Evolutionary conservation across 441 rosid species (phyloP), one percentile per base, ranked within the genome.

Genomic region (Heliophila coronopifolia): DNA sequence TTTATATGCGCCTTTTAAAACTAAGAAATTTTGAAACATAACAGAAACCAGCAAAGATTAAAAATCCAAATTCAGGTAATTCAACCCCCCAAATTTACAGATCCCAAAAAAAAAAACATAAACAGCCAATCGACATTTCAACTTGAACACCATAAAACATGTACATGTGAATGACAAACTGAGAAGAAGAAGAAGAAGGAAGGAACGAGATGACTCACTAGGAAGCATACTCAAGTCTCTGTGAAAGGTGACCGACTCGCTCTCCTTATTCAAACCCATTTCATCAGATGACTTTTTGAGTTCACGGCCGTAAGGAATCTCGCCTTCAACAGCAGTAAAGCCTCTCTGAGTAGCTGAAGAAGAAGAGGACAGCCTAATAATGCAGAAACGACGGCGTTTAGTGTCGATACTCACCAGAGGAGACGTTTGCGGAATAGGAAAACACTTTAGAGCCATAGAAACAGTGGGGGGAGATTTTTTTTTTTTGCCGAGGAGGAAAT

Each of bases 221-320:
- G 85, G 95, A 68, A 86, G 91, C 67, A 77, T 75, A 57, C 63
- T 79, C 65, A 80, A 63, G 72, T 86, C 95, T 75, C 64, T 78
- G 61, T 83, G 81, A 50, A 83, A 78, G 13, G 43, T 50, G 17
- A 49, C 59, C n/a, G 82, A 58, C 18, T 58, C 34, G 22, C 57
- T 38, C 36, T 70, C 70, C 60, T 52, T 73, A 57, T 16, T 47
- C 57, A 53, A 42, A 49, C 68, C 74, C 73, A 57, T 62, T 32
- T 72, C 73, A 51, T 18, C 71, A 69, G 84, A 69, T 10, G 86
- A 44, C 62, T 75, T 58, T 20, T 45, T 79, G 26, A 72, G 61
- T 40, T 52, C 75, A 56, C 67, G 48, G 17, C 72, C 30, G 10
- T 48, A 51, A 3, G 78, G 77, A 72, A 65, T 67, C 65, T 81